Base-by-base conservation (phyloP, 345 rosid species). In the Populus davidiana region DNA sequence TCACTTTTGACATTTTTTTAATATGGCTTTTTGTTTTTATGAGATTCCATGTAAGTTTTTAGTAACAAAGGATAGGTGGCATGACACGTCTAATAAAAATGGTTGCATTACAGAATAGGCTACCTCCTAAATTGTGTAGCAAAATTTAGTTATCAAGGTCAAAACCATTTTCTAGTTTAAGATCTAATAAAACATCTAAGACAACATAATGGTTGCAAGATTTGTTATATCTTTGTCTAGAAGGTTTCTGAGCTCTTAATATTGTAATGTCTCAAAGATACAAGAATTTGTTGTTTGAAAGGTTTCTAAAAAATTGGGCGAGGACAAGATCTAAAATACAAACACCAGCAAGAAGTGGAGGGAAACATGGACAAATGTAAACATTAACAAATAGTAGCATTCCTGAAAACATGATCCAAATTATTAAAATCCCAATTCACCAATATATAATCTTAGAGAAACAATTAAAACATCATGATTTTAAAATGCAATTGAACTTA, bases 321-420 rank as follows among this genome's bases (percentile, higher is more conserved):
- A 21, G 96, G 96, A 49, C 75, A 81, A 23, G 92, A 86, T 90
- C 97, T 91, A 78, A 61, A 23, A 80, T 67, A 65, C 21, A 33
- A 66, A 69, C 44, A 81, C 70, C 35, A 33, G 65, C 50, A 25
- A 75, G 56, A 74, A 27, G 43, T 20, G 21, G 6, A 52, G 54
- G 36, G 47, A 29, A 39, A 2, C n/a, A 35, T 27, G 8, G 20
- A 70, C 41, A 16, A 59, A 61, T 29, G 49, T 41, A 38, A 69
- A 70, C 56, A 68, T 52, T 25, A 62, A 78, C 36, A 18, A 41
- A 18, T 2, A 29, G 31, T n/a, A 33, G 50, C 41, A 21, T 31
- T 63, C 54, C 62, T 18, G 6, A 2, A 23, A 49, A n/a, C 39
- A 77, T 35, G 23, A 73, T 49, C 67, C 39, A 44, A 20, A 75